Base-by-base conservation (phyloP, 148 eudicot genomes). In the Beta vulgaris region DNA sequence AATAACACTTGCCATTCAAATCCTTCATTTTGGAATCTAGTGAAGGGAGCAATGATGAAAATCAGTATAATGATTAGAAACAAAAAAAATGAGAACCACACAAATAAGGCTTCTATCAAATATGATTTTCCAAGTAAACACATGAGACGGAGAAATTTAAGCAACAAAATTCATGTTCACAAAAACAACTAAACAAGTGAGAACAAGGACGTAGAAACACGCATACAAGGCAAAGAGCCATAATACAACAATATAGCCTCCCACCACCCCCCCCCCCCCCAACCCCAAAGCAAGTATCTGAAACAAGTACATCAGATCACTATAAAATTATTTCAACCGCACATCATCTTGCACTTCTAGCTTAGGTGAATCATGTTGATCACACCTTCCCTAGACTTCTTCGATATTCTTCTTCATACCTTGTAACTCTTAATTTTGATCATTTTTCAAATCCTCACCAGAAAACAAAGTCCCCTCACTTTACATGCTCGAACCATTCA, bases 11-110 rank as follows among this genome's bases (percentile, higher is more conserved):
- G 60, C 32, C 62, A 32, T 60, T n/a, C 58, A 62, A 40, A 63
- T 43, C 37, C 62, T 23, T 43, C 82, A 46, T 75, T 43, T n/a
- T 9, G 16, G 26, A 23, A 28, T 64, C 83, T 75, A 26, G 32
- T 0, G 5, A 71, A 40, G 34, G 7, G 42, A 62, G 32, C 3
- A 68, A 6, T 13, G 69, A 28, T 2, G 42, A 61, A 37, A 34
- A 60, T 26, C 51, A 68, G 36, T 62, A 39, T 26, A 48, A 13
- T 25, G 42, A 37, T 34, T 25, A 12, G 26, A n/a, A 49, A 35
- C n/a, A n/a, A 23, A 32, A 35, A 4, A 37, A 37, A 6, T 3
- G 6, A 25, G 14, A 51, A 49, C n/a, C 40, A 64, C 31, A 55
- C 15, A 63, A 14, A 25, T 5, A 39, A 10, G 11, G 14, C 15